Conservation (phyloP, 345 rosid species). For the Citrus glauca region DNA sequence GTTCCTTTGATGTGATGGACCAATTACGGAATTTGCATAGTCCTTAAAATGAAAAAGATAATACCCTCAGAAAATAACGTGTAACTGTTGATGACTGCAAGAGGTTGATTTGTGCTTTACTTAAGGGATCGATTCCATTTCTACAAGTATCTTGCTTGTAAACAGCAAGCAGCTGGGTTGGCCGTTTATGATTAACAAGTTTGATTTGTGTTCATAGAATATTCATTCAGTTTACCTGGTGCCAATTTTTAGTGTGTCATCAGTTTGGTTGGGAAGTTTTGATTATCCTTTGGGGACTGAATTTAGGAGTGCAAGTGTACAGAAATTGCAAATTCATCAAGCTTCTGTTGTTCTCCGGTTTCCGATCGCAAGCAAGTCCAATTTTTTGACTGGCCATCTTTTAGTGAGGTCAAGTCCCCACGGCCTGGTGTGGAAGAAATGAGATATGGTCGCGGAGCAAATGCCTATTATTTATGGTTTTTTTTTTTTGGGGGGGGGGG, state of each 20-base stretch:
- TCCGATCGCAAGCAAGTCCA: background rate
- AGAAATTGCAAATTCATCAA: slow-evolving; percentile 1
- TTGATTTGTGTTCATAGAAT: background rate
- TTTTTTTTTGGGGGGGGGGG: no score
- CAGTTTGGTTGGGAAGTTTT: background rate
- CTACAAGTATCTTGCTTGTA: slow-evolving; percentile 9
- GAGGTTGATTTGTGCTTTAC: background rate
- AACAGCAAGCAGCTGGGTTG: background rate
- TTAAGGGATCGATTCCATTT: background rate
- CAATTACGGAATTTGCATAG: slow-evolving; percentile 70
- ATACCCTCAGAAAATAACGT: background rate
- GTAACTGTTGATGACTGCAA: background rate
- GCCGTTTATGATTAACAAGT: background rate
- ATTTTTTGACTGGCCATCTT: background rate
- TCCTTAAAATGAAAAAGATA: slow-evolving; percentile 33
- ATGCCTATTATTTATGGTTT: background rate
- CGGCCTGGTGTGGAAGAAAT: background rate
- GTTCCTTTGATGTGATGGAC: slow-evolving; percentile 68
- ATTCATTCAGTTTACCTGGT: background rate
- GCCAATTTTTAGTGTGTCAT: background rate
- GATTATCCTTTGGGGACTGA: background rate
- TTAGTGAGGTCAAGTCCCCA: background rate
- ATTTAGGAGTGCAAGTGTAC: slow-evolving; percentile 7
- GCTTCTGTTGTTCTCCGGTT: background rate
- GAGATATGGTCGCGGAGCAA: background rate